Evolutionary conservation across 2,329 filamentous ascomycete species (phyloP).

Genomic region (Colletotrichum tanaceti): DNA sequence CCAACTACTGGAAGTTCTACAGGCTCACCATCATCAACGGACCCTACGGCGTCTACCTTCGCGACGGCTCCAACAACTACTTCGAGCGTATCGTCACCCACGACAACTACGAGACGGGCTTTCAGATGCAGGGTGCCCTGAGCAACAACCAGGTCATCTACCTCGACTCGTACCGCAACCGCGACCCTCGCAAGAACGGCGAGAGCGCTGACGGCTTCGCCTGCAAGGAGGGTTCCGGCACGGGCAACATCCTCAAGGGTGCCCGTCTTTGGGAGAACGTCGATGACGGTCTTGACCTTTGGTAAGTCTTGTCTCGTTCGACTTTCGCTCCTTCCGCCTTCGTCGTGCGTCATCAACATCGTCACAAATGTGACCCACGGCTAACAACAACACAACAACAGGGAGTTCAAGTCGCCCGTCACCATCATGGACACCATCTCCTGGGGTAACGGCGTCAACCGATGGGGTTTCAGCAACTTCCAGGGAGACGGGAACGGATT

Average conservation of each 20-base stretch:
- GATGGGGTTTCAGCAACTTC: conserved; percentile 57
- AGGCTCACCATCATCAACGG: conserved; percentile 53
- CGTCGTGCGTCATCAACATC: too few species aligned
- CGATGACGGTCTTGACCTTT: conserved; percentile 55
- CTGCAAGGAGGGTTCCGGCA: conserved; percentile 59
- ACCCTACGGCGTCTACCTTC: conserved; percentile 52
- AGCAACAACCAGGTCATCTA: conserved; percentile 55
- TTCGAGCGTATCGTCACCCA: conserved; percentile 52
- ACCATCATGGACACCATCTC: conserved; percentile 58
- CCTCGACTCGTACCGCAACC: conserved; percentile 58
- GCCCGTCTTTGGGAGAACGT: conserved; percentile 63
- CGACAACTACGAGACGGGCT: conserved; percentile 54
- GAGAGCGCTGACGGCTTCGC: conserved; percentile 63
- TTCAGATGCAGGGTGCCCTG: conserved; percentile 50
- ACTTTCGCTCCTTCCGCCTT: neutral
- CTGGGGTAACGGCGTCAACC: conserved; percentile 60
- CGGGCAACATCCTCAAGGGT: conserved; percentile 58
- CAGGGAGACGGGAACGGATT: conserved; percentile 61
- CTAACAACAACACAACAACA: conserved; percentile 17
- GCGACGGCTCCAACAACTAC: conserved; percentile 52
- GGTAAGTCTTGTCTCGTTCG: conserved; percentile 19
- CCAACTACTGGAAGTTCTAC: conserved; percentile 52
- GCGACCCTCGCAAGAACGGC: conserved; percentile 62
- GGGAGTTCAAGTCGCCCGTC: conserved; percentile 53
- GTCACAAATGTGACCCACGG: neutral